Conservation (phyloP, 208 protist genomes). For the Strigomonas culicis region DNA sequence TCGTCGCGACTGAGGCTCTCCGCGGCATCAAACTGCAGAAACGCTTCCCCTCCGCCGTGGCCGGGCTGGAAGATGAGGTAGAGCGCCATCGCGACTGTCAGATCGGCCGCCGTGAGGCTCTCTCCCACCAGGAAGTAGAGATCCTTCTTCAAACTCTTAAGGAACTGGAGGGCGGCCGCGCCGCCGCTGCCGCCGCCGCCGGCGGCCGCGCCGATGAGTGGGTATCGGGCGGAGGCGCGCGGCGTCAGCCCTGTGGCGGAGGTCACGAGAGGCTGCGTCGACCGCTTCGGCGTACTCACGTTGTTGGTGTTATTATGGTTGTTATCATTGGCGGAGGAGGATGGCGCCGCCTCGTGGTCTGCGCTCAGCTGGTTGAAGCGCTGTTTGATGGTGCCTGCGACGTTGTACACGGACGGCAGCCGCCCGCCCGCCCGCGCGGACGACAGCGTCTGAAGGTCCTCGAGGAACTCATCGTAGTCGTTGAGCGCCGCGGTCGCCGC, state of each 20-base stretch:
- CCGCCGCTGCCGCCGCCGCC: background rate
- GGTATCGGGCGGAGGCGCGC: constrained; percentile 26
- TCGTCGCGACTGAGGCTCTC: too few species aligned
- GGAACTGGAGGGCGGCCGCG: background rate
- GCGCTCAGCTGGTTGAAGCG: background rate
- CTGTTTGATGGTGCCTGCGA: background rate
- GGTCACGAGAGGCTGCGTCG: too few species aligned
- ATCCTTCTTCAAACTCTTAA: too few species aligned
- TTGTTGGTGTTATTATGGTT: constrained; percentile 22
- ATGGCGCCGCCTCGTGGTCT: background rate
- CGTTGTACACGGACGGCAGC: background rate
- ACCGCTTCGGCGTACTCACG: constrained; percentile 10
- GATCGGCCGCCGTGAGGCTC: constrained; percentile 66
- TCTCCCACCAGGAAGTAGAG: constrained; percentile 64
- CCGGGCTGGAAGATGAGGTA: constrained; percentile 27
- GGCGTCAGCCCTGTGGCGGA: constrained; percentile 13
- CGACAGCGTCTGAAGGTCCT: background rate
- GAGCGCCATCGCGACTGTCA: constrained; percentile 46
- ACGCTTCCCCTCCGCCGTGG: constrained; percentile 13
- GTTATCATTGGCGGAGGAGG: background rate
- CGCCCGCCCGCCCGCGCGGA: background rate
- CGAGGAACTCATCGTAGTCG: constrained; percentile 11
- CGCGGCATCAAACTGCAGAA: constrained; percentile 6
- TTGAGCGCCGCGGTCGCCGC: too few species aligned
- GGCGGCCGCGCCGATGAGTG: constrained; percentile 14